Evolutionary conservation across 2,329 filamentous ascomycete genomes (phyloP), one percentile per base, ranked within the genome.

Genomic region (Phaeosphaeria sp.): DNA sequence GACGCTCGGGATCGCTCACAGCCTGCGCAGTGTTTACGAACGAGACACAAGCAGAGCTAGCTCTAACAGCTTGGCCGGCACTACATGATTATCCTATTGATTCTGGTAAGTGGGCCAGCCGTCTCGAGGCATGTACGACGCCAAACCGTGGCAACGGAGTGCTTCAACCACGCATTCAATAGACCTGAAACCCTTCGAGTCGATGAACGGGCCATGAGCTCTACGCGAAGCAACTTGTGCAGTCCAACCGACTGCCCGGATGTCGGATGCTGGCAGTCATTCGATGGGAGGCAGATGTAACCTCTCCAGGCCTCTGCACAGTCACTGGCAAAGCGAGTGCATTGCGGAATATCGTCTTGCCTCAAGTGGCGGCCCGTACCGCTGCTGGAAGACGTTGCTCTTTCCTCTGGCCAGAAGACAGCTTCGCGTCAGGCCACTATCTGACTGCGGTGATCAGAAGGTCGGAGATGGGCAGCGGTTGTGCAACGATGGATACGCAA

Each of bases 401-500:
- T 61, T n/a, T n/a, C 15, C 4, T 51, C 44, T 49, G 57, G 53
- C 54, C 56, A 59, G 64, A 60, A 59, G 68, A 72, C 66, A 43
- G 59, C 66, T 66, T 70, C 63, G 66, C 58, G 63, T 69, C 61
- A 68, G 64, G 59, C 52, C 56, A 53, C 60, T 60, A 45, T 65
- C 60, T 52, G 44, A 52, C 60, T 60, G 51, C 56, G 49, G 60
- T 64, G 67, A 67, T 67, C 57, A 65, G 59, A 54, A 64, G 60
- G 67, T 55, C 67, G 67, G 64, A 57, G 64, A 61, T 66, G 58
- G 62, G 56, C 56, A 63, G 66, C 60, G 53, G 60, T 56, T 48
- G 72, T 75, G 73, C 68, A 71, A 75, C 73, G 51, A 46, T 15
- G 48, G 49, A 55, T 59, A 65, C 61, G 62, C 63, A 66, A 60